These are phyloP conservation scores for Leucaena leucocephala DNA, from an alignment of 306 rosid species.

Conservation along the genomic window DNA sequence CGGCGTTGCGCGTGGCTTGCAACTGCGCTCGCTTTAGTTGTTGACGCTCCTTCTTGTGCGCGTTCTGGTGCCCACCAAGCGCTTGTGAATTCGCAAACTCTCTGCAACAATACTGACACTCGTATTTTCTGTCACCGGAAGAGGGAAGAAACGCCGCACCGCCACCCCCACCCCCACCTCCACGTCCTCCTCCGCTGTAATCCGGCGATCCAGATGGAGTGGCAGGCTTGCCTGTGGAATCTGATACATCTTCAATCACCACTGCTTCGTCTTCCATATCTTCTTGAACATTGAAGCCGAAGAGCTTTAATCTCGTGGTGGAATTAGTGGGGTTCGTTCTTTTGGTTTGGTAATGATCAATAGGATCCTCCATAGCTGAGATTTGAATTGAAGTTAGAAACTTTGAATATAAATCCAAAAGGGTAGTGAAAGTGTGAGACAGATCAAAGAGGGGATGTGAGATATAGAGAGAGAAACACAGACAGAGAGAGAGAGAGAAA, in stretches of 20 bases:
- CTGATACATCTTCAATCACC: constrained; percentile 45
- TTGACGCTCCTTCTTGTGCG: constrained; percentile 96
- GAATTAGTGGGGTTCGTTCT: constrained; percentile 47
- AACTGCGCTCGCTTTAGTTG: constrained; percentile 90
- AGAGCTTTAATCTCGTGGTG: constrained; percentile 72
- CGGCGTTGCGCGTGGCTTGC: constrained; percentile 81
- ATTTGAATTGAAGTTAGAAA: background rate
- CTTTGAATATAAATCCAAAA: background rate
- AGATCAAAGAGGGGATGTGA: background rate
- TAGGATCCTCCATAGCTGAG: constrained; percentile 42
- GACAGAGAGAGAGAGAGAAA: background rate
- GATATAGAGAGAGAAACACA: background rate
- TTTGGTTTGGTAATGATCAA: constrained; percentile 51
- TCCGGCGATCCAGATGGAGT: constrained; percentile 78
- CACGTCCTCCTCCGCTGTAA: constrained; percentile 30
- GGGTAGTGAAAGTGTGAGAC: constrained; percentile 42
- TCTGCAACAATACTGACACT: constrained; percentile 93
- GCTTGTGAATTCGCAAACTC: constrained; percentile 98
- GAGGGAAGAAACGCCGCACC: constrained; percentile 43
- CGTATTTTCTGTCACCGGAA: constrained; percentile 82
- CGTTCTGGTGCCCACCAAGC: constrained; percentile 98
- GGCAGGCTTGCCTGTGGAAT: constrained; percentile 49
- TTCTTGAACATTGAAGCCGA: constrained; percentile 80
- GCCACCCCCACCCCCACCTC: background rate
- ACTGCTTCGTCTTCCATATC: constrained; percentile 37